Evolutionary conservation across 768 basidiomycete genomes (phyloP), one percentile per base, ranked within the genome.

Genomic region (Dioszegia aurantiaca): DNA sequence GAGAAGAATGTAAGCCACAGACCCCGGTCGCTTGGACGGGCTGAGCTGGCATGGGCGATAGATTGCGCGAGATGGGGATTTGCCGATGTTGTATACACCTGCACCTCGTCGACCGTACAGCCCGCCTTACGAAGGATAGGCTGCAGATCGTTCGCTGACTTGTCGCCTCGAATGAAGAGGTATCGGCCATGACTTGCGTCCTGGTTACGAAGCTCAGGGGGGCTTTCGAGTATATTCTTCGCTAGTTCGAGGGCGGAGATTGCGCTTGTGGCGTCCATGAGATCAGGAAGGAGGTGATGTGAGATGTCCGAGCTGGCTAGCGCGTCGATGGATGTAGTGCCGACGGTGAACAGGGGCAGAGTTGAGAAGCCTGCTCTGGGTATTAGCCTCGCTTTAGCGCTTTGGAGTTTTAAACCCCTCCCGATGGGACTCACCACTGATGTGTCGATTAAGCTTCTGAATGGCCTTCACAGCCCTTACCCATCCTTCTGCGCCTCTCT

Each of bases 1-100:
- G 61, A 58, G 56, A 62, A 62, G 53, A 62, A 62, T 5, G 44
- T 51, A 3, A 62, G 44, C 56, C 56, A 62, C 24, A 54, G 28
- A 8, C 14, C 19, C 24, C 1, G 14, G 10, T 31, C 41, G 37
- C 14, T 10, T 3, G 21, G 27, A n/a, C 40, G 8, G 6, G 40
- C 9, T 8, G 21, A 8, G 19, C 16, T 8, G 6, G 39, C 54
- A 21, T n/a, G 17, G 14, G 16, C 14, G 12, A 51, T 24, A 23
- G 21, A 11, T 8, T 19, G 16, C 1, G 14, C 37, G 19, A 61
- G 33, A 12, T 46, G 49, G 4, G 55, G 42, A 19, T 47, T 31
- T 2, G 28, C 19, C 2, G 31, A 11, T 14, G 60, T 61, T 11
- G 21, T 26, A 43, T 61, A 61, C 6, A 61, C 60, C 39, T 37